Base-by-base conservation (phyloP, 192 early-diverging fungal species). In the Chytriomyces sp. region DNA sequence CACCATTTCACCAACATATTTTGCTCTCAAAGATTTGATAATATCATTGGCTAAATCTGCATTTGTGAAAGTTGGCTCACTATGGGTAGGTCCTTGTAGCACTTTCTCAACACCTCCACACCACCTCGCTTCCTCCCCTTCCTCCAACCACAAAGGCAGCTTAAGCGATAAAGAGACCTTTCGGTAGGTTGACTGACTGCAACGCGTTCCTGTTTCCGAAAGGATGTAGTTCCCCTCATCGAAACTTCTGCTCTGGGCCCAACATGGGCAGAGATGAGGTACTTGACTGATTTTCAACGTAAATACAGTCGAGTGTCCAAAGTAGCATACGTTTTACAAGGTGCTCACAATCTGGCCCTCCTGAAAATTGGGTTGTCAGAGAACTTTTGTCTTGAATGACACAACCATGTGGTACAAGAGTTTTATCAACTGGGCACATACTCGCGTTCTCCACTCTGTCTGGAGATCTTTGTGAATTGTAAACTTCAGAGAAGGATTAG, bases 291-390 rank as follows among this genome's bases (percentile, higher is more conserved):
- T n/a, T 87, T 87, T 52, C 80, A 81, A 63, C 52, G 72, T 4
- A 73, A 80, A 37, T 69, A 85, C 12, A 81, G 79, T 37, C 59
- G 83, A 38, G 74, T 80, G 0, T 62, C 84, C 28, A 84, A 87
- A 73, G 80, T 82, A 3, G 75, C 62, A 37, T 84, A 87, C 64
- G 86, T 17, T 99, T 95, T 17, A 98, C 89, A 5, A 93, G 91
- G 75, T 92, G 95, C 73, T 88, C 86, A 77, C 95, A 92, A 22
- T 98, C 78, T 34, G 91, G 88, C 28, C 95, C 88, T 83, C 96
- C 91, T 4, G 95, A 89, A 77, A 96, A 99, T 75, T 99, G 98
- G 58, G 97, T 77, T 2, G 94, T 85, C 87, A 96, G 87, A n/a
- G 98, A 93, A 38, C 91, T 89, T 39, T 87, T 85, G 39, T 44